Percentiles rank a stretch among this genome's conserved stretches.
Evolutionary conservation across 805 yeast species (phyloP).

Genomic region (Saccharomycopsis babjevae): DNA sequence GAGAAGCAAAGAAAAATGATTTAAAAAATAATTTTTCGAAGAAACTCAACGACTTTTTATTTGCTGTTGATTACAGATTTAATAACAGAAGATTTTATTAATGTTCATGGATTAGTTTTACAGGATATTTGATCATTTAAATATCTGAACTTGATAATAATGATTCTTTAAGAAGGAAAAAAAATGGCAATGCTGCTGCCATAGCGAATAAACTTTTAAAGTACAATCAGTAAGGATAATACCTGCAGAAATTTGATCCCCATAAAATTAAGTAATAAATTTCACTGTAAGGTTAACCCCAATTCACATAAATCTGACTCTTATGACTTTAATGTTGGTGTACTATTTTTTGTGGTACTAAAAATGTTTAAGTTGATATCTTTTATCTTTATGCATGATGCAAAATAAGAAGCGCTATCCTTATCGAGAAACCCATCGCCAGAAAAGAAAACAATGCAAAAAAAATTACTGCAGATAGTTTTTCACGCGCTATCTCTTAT

Average conservation of each 20-base stretch:
- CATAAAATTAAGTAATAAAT: not conserved
- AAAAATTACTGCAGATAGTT: not conserved
- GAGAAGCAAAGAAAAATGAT: no score
- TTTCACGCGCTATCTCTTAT: conserved; percentile 1
- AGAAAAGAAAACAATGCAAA: not conserved
- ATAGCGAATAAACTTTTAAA: no score
- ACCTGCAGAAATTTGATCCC: no score
- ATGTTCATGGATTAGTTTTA: not conserved
- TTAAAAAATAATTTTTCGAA: no score
- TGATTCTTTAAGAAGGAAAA: not conserved
- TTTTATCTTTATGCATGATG: not conserved
- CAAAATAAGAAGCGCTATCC: not conserved
- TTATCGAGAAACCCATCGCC: not conserved
- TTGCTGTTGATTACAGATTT: not conserved
- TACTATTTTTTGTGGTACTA: no score
- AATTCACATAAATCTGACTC: no score
- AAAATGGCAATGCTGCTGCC: not conserved
- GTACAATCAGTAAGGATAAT: no score
- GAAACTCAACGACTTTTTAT: no score
- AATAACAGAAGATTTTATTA: not conserved
- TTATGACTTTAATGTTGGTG: no score
- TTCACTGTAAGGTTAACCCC: not conserved
- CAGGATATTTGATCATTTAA: not conserved
- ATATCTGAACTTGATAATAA: not conserved
- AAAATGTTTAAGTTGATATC: not conserved